These are phyloP conservation scores for Colletotrichum plurivorum DNA, from an alignment of 2,329 filamentous ascomycete species.

Conservation along the genomic window DNA sequence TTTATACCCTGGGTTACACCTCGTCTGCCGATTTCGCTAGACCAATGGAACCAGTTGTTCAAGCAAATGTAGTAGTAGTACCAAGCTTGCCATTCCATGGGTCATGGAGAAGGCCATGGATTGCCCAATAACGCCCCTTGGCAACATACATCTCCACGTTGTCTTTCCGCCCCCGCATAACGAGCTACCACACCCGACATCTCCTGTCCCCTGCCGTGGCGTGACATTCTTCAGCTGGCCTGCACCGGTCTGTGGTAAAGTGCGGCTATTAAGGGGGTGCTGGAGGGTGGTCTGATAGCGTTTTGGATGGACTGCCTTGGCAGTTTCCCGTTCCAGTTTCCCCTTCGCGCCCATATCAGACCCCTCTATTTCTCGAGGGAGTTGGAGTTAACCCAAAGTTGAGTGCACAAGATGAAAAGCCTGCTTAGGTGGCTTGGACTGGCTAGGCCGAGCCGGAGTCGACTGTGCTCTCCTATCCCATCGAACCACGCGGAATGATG, in stretches of 20 bases:
- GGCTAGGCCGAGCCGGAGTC: neutral
- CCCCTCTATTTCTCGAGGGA: neutral
- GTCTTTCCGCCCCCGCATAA: constrained; percentile 5
- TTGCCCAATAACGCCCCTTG: neutral
- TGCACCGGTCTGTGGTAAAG: neutral
- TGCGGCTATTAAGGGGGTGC: neutral
- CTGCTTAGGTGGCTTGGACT: neutral
- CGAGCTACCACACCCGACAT: neutral
- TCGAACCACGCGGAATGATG: constrained; percentile 1
- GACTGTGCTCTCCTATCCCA: neutral
- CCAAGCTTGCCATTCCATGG: neutral
- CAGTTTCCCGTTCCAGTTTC: neutral
- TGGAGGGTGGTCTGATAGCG: constrained; percentile 4
- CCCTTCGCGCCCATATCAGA: neutral
- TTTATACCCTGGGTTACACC: constrained; percentile 35
- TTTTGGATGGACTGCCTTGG: neutral
- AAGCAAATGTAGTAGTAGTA: neutral
- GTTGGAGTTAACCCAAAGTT: neutral
- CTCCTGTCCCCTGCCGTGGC: constrained; percentile 10
- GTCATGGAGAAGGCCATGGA: constrained; percentile 5
- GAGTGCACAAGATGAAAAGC: neutral
- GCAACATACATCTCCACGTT: neutral
- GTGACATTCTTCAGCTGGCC: constrained; percentile 5
- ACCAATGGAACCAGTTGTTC: constrained; percentile 13
- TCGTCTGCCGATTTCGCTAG: constrained; percentile 28